These are phyloP conservation scores for Nothomitra cinnamomea DNA, from an alignment of 2,329 filamentous ascomycete genomes.

Conservation along the genomic window DNA sequence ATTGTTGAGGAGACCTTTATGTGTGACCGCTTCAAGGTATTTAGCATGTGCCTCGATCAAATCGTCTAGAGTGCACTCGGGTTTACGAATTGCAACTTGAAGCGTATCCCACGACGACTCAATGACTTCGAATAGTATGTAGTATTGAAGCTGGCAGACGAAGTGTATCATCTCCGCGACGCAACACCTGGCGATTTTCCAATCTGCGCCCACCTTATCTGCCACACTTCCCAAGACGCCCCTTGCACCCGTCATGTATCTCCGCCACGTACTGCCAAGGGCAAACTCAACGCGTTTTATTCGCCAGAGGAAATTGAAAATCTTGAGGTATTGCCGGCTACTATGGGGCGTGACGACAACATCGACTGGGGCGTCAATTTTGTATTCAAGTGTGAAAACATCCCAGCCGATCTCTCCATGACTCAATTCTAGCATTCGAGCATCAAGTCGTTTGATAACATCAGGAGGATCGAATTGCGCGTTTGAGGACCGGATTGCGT, in stretches of 20 bases:
- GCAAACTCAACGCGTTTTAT: slow-evolving; percentile 97
- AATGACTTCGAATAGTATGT: slow-evolving; percentile 96
- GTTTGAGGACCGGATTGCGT: slow-evolving; percentile 92
- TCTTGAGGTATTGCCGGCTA: slow-evolving; percentile 89
- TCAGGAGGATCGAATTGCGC: slow-evolving; percentile 90
- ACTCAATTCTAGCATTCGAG: slow-evolving; percentile 92
- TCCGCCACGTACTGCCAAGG: slow-evolving; percentile 76
- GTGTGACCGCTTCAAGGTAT: slow-evolving; percentile 86
- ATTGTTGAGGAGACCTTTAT: slow-evolving; percentile 83
- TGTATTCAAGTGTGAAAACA: slow-evolving; percentile 96
- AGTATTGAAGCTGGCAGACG: slow-evolving; percentile 91
- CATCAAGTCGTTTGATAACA: slow-evolving; percentile 78
- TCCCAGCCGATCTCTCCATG: slow-evolving; percentile 98
- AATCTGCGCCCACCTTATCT: slow-evolving; percentile 56
- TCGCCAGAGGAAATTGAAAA: slow-evolving; percentile 98
- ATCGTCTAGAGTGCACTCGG: slow-evolving; percentile 84
- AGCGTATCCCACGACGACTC: slow-evolving; percentile 90
- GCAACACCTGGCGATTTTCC: slow-evolving; percentile 77
- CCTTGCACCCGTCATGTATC: slow-evolving; percentile 85
- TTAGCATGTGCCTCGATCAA: slow-evolving; percentile 80
- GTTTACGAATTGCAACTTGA: slow-evolving; percentile 63
- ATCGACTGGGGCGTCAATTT: slow-evolving; percentile 89
- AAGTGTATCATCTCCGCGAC: slow-evolving; percentile 99
- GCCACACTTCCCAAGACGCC: slow-evolving; percentile 73
- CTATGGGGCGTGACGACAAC: slow-evolving; percentile 95